A percentile compares a stretch with the other conserved stretches of the same genome.
These are phyloP conservation scores for Nakazawaea molendinolei DNA, from an alignment of 805 yeast genomes.

Conservation along the genomic window DNA sequence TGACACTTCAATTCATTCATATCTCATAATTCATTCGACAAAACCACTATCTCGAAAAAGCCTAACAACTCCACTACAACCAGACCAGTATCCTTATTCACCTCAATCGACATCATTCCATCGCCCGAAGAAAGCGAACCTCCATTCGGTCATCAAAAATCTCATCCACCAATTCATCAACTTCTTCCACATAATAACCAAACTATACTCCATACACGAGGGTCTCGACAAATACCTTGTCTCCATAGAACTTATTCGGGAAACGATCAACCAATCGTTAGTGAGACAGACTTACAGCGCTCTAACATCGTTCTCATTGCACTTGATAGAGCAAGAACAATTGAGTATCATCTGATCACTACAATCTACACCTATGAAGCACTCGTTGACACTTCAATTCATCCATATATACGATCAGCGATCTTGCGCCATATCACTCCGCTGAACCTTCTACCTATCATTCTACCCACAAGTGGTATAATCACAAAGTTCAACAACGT, in stretches of 20 bases:
- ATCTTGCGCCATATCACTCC: slow-evolving; percentile 26
- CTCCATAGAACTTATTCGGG: neutral
- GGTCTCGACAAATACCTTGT: no score
- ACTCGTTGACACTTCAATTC: neutral
- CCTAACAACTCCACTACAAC: no score
- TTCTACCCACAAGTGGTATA: slow-evolving; percentile 61
- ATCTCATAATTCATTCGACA: no score
- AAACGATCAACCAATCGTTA: slow-evolving; percentile 5
- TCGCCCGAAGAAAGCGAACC: neutral
- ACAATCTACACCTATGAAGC: no score
- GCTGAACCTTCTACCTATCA: slow-evolving; percentile 57
- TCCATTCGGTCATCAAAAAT: slow-evolving; percentile 4
- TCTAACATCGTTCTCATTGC: slow-evolving; percentile 6
- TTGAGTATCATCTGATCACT: neutral
- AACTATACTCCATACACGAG: neutral
- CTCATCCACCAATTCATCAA: slow-evolving; percentile 5
- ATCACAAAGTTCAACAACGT: slow-evolving; percentile 53
- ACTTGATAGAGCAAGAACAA: slow-evolving; percentile 4
- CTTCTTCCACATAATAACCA: neutral
- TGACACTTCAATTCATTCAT: no score
- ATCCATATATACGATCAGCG: slow-evolving; percentile 17
- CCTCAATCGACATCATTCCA: neutral
- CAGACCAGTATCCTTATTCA: neutral
- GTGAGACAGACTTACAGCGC: slow-evolving; percentile 5
- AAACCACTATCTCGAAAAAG: no score